Conservation (phyloP, 257 asterid species). For the Rauvolfia tetraphylla region DNA sequence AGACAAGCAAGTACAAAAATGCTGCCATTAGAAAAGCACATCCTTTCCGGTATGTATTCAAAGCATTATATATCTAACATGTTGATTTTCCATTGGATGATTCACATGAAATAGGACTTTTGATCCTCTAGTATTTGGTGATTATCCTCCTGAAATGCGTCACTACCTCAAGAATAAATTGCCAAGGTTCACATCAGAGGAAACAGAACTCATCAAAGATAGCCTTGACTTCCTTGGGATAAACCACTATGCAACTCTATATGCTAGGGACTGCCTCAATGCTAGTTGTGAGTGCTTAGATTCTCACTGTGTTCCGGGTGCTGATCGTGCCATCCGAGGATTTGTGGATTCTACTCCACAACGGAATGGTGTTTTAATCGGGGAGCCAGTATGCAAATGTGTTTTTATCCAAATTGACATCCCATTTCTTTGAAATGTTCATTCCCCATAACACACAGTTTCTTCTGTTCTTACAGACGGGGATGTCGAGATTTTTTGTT, state of each 20-base stretch:
- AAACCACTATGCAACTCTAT: conserved; percentile 65
- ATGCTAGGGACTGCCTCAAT: conserved; percentile 62
- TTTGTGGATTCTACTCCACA: conserved; percentile 35
- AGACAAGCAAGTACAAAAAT: too few species aligned
- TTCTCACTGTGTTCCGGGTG: conserved; percentile 39
- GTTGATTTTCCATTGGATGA: too few species aligned
- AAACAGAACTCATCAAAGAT: conserved; percentile 36
- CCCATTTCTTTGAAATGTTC: not conserved
- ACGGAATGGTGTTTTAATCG: conserved; percentile 63
- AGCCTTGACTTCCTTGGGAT: conserved; percentile 78
- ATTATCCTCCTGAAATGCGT: conserved; percentile 77
- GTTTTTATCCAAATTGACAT: not conserved
- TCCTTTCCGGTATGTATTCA: not conserved
- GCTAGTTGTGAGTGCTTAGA: conserved; percentile 47
- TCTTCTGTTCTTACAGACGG: conserved; percentile 43
- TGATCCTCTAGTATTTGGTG: conserved; percentile 69
- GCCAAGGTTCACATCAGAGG: conserved; percentile 58
- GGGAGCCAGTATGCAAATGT: conserved; percentile 51
- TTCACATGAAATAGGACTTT: conserved; percentile 40
- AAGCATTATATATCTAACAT: not conserved
- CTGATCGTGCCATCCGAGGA: conserved; percentile 57
- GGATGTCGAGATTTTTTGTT: conserved; percentile 42
- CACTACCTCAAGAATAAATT: conserved; percentile 41
- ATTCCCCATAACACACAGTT: too few species aligned
- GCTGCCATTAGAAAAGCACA: too few species aligned